Conservation (phyloP, 2,329 filamentous ascomycete species). For the Pyrenophora seminiperda region DNA sequence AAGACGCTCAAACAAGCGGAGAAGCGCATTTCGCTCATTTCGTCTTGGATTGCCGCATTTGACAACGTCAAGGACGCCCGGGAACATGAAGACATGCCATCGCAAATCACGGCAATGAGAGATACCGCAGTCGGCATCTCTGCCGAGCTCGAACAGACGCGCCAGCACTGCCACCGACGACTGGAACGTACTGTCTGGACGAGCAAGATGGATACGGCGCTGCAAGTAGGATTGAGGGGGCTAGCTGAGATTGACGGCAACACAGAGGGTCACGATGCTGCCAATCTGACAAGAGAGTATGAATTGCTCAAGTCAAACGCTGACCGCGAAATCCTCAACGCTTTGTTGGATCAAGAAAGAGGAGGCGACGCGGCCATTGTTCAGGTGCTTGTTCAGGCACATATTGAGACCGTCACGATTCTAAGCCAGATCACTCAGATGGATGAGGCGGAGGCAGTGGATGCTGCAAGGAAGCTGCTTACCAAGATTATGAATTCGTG, state of each 20-base stretch:
- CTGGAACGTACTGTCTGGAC: slow-evolving; percentile 85
- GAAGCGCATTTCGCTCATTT: slow-evolving; percentile 82
- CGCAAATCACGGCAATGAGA: slow-evolving; percentile 66
- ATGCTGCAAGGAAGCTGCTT: slow-evolving; percentile 77
- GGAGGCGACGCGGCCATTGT: slow-evolving; percentile 76
- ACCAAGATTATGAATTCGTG: slow-evolving; percentile 78
- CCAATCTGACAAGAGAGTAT: slow-evolving; percentile 77
- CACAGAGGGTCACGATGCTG: slow-evolving; percentile 69
- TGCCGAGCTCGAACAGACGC: slow-evolving; percentile 84
- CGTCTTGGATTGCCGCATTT: slow-evolving; percentile 90
- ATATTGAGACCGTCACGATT: slow-evolving; percentile 88
- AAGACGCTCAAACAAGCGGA: slow-evolving; percentile 83
- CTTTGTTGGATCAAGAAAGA: slow-evolving; percentile 84
- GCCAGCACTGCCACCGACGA: slow-evolving; percentile 87
- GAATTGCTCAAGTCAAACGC: slow-evolving; percentile 85
- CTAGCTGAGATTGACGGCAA: slow-evolving; percentile 71
- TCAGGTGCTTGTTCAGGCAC: slow-evolving; percentile 83
- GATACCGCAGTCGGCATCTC: slow-evolving; percentile 89
- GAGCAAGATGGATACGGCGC: slow-evolving; percentile 80
- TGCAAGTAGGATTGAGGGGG: slow-evolving; percentile 82
- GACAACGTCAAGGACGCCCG: slow-evolving; percentile 77
- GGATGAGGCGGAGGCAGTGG: slow-evolving; percentile 80
- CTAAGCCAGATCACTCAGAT: slow-evolving; percentile 81
- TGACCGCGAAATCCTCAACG: slow-evolving; percentile 75
- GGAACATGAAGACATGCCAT: slow-evolving; percentile 72